phyloP scores from a whole-genome alignment of 1,284 basidiomycete genomes.

The Coniferiporia sulphurascens region DNA sequence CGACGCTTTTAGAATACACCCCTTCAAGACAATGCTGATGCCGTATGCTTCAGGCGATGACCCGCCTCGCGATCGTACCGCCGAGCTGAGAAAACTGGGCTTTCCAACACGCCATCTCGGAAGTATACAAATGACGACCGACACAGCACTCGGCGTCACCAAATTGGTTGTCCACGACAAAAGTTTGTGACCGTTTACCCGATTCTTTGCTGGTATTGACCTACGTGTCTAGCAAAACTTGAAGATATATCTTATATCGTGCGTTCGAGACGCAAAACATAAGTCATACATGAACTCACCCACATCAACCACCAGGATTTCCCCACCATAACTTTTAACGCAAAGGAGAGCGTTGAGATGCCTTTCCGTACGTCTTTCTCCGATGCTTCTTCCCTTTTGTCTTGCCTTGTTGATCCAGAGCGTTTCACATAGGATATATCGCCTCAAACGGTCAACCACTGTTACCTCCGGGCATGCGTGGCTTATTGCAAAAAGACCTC shows the following conservation, averaged over 20 bases:
- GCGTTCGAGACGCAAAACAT: constrained; percentile 16
- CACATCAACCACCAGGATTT: constrained; percentile 51
- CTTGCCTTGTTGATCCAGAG: background rate
- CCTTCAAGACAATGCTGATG: background rate
- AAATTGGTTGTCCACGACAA: constrained; percentile 83
- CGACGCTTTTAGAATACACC: background rate
- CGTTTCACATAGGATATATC: background rate
- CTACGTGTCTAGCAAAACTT: constrained; percentile 45
- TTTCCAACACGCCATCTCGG: constrained; percentile 85
- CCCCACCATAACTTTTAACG: constrained; percentile 83
- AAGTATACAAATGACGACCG: constrained; percentile 94
- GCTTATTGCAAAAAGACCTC: constrained; percentile 79
- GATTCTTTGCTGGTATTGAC: constrained; percentile 8
- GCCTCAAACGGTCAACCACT: constrained; percentile 43
- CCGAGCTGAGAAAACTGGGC: constrained; percentile 79
- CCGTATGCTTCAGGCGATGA: constrained; percentile 64
- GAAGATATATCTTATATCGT: constrained; percentile 73
- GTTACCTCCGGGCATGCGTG: constrained; percentile 87
- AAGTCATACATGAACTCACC: background rate
- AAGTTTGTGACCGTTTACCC: constrained; percentile 36
- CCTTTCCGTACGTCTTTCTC: constrained; percentile 68
- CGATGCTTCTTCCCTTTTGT: background rate
- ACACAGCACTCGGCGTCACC: constrained; percentile 92
- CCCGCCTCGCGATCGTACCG: constrained; percentile 84
- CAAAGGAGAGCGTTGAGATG: constrained; percentile 88